phyloP scores from a whole-genome alignment of 2,329 filamentous ascomycete species.

The Byssoonygena ceratinophila region DNA sequence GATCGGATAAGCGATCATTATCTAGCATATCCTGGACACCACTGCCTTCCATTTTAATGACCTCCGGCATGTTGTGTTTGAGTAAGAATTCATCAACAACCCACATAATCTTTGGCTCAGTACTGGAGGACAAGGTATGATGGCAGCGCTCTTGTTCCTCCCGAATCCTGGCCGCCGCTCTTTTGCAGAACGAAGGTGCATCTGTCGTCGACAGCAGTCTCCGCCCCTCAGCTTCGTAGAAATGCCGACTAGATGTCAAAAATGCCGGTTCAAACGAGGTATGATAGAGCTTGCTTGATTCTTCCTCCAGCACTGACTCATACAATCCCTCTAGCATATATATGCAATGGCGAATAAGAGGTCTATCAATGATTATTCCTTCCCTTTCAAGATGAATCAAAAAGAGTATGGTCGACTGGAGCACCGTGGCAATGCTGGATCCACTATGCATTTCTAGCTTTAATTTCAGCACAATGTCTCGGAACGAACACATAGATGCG shows the following conservation, averaged over 20 bases:
- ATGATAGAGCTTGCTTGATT: conserved; percentile 71
- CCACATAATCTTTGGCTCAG: conserved; percentile 58
- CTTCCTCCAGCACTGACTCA: conserved; percentile 65
- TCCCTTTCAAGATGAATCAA: conserved; percentile 87
- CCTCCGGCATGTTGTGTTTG: conserved; percentile 61
- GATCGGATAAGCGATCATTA: conserved; percentile 68
- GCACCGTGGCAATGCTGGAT: conserved; percentile 55
- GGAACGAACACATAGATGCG: conserved; percentile 75
- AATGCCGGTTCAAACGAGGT: conserved; percentile 73
- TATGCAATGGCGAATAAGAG: conserved; percentile 68
- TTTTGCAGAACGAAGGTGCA: conserved; percentile 68
- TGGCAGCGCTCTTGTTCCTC: conserved; percentile 77
- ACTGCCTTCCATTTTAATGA: conserved; percentile 73
- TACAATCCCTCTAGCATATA: conserved; percentile 87
- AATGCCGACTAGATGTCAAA: conserved; percentile 56
- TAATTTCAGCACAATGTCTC: conserved; percentile 68
- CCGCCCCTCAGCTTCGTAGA: conserved; percentile 67
- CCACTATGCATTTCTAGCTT: conserved; percentile 36
- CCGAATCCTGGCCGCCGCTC: conserved; percentile 60
- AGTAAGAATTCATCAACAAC: conserved; percentile 79
- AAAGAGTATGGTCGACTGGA: conserved; percentile 75
- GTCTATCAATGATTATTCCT: conserved; percentile 77
- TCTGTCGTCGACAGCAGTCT: conserved; percentile 66
- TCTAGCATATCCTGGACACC: conserved; percentile 85
- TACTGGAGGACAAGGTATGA: conserved; percentile 65